These are phyloP conservation scores for Aurantiochytrium sp. DNA, from an alignment of 108 stramenopile genomes.

Conservation along the genomic window DNA sequence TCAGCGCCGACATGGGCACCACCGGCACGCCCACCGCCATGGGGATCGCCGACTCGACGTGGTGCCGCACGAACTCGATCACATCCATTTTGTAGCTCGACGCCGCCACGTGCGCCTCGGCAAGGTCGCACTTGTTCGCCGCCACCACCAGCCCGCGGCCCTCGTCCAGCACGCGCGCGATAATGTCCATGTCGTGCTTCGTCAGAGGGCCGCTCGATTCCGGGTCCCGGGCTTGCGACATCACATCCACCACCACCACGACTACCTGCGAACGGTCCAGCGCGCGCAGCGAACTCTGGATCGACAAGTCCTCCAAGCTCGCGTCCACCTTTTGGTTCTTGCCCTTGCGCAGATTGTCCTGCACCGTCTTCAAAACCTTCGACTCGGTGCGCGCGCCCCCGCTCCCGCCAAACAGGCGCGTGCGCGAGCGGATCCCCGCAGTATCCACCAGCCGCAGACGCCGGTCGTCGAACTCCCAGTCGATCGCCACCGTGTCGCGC, in stretches of 20 bases:
- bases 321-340: neutral
- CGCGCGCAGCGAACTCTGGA: neutral
- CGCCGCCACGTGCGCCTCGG: conserved; percentile 77
- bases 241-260: conserved; percentile 88
- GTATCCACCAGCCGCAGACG: conserved; percentile 93
- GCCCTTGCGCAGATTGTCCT: neutral
- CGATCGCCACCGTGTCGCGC: conserved; percentile 90
- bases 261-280: conserved; percentile 42
- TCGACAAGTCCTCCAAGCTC: neutral
- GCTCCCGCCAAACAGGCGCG: neutral
- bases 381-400: neutral
- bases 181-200: conserved; percentile 61
- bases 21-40: neutral
- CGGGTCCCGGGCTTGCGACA: conserved; percentile 43
- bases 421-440: conserved; percentile 84
- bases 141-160: conserved; percentile 92
- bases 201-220: conserved; percentile 68
- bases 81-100: neutral
- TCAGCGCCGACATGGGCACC: neutral
- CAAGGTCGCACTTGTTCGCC: conserved; percentile 96
- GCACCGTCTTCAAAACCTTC: neutral
- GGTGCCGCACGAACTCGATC: neutral
- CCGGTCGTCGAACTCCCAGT: conserved; percentile 76
- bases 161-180: conserved; percentile 83
- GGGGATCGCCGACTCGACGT: neutral